Evolutionary conservation across 352 stramenopile species (phyloP).

Genomic region (Globisporangium emineosum): DNA sequence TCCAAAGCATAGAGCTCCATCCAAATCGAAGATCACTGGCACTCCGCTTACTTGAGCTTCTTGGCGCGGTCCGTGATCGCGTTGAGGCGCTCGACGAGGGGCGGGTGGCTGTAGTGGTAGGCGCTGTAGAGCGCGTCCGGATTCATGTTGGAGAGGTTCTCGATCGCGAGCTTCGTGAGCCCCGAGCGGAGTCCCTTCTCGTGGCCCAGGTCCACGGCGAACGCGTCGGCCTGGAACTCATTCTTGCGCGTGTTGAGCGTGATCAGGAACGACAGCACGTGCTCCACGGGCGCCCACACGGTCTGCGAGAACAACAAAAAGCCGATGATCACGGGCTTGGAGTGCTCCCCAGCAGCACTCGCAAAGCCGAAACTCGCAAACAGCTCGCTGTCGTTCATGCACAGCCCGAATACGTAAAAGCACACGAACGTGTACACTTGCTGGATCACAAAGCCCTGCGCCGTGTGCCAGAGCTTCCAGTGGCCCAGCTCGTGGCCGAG

Average conservation of each 20-base stretch:
- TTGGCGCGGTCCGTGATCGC: slow-evolving; percentile 82
- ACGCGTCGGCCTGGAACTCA: slow-evolving; percentile 92
- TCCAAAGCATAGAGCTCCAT: no score
- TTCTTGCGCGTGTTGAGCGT: slow-evolving; percentile 81
- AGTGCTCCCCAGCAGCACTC: no score
- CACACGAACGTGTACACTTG: slow-evolving; percentile 82
- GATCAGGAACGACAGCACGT: slow-evolving; percentile 67
- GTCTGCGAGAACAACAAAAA: slow-evolving; percentile 85
- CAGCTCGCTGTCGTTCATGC: slow-evolving; percentile 74
- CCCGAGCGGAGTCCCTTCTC: slow-evolving; percentile 90
- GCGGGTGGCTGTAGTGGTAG: slow-evolving; percentile 98
- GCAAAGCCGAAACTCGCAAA: slow-evolving; percentile 82
- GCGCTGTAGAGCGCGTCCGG: slow-evolving; percentile 92
- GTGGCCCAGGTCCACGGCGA: slow-evolving; percentile 91
- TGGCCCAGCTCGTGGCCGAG: slow-evolving; percentile 96
- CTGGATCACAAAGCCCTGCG: slow-evolving; percentile 92
- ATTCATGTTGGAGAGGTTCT: slow-evolving; percentile 98
- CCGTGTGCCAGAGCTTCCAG: slow-evolving; percentile 95
- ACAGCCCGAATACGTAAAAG: slow-evolving; percentile 80
- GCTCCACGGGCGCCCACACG: slow-evolving; percentile 77
- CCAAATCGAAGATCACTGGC: no score
- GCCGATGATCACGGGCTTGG: slow-evolving; percentile 71
- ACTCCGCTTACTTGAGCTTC: slow-evolving; percentile 43
- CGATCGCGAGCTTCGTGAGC: slow-evolving; percentile 96
- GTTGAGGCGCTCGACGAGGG: slow-evolving; percentile 93